Base-by-base conservation (phyloP, 805 yeast genomes). In the Saturnispora besseyi region DNA sequence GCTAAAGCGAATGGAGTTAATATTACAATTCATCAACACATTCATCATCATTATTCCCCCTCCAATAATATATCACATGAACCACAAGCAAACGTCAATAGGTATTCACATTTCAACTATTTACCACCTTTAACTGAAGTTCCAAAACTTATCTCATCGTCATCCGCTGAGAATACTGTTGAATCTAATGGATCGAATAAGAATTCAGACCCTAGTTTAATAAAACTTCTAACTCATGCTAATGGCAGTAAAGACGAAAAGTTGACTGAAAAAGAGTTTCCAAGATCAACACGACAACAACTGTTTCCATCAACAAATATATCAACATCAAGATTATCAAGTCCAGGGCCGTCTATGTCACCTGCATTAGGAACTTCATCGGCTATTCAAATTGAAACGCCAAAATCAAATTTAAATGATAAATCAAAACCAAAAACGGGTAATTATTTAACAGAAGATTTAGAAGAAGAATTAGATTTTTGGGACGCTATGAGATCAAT, bases 11-110 rank as follows among this genome's bases (percentile, higher is more conserved):
- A 77, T 56, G 73, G 76, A 18, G 67, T 84, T 41, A 73, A 77
- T 42, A 72, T 88, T 12, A 81, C 88, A 4, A 77, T 88, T 21
- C 95, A 88, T 65, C 96, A 88, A 62, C 96, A 87, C 63, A 81
- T 84, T 43, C 91, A 86, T 64, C 87, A 87, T 61, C 89, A 85
- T 64, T 82, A 84, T 64, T 72, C 74, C 7, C 74, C 78, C 2
- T 75, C 73, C 40, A 53, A 68, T 3, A 50, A 67, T 10, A 45
- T 33, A 5, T 48, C 63, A 26, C 43, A 70, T 21, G 78, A 75
- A 48, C 77, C 79, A 5, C 84, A 79, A 48, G 66, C 79, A 4
- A 78, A 76, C 33, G 66, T 80, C 2, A 72, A 76, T 42, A 66
- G 90, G 60, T 77, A 71, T 51, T 81, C 81, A 45, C 93, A 84